A percentile compares a stretch with the other conserved stretches of the same genome.
Evolutionary conservation across 2,329 filamentous ascomycete genomes (phyloP).

Genomic region (Thelonectria olida): DNA sequence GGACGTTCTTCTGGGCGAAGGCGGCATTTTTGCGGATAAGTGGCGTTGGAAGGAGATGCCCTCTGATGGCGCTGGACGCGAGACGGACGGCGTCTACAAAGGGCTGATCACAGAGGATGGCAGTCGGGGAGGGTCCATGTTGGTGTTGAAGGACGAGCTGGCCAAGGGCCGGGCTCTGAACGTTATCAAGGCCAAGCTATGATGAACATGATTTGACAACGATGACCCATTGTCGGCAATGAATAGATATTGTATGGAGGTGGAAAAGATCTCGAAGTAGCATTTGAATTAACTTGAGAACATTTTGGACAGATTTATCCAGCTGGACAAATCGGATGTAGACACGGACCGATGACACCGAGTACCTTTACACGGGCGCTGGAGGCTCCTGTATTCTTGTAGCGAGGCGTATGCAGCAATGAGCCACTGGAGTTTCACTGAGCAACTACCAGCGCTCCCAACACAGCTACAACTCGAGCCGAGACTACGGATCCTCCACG

Average conservation of each 20-base stretch:
- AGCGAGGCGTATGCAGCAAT: conserved; percentile 31
- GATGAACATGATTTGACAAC: conserved; percentile 25
- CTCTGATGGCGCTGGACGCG: conserved; percentile 45
- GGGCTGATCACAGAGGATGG: conserved; percentile 62
- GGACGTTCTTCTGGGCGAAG: conserved; percentile 60
- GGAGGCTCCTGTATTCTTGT: conserved; percentile 11
- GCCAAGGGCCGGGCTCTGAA: conserved; percentile 36
- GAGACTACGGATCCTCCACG: neutral
- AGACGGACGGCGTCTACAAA: conserved; percentile 48
- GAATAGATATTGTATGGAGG: conserved; percentile 2
- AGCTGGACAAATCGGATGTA: neutral
- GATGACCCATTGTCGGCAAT: neutral
- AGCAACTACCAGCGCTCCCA: conserved; percentile 21
- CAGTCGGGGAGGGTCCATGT: conserved; percentile 57
- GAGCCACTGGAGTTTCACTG: conserved; percentile 13
- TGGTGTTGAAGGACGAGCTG: conserved; percentile 57
- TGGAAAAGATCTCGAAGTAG: conserved; percentile 16
- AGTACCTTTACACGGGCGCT: neutral
- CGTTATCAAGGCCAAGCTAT: conserved; percentile 38
- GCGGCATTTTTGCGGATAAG: conserved; percentile 62
- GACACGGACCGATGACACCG: neutral
- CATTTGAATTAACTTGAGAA: conserved; percentile 5
- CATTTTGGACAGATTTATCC: neutral
- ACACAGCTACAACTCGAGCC: neutral
- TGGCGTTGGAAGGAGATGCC: conserved; percentile 72